Evolutionary conservation across 1,139 yeast genomes (phyloP), one percentile per base, ranked within the genome.

Genomic region (Kurtzmaniella natalensis): DNA sequence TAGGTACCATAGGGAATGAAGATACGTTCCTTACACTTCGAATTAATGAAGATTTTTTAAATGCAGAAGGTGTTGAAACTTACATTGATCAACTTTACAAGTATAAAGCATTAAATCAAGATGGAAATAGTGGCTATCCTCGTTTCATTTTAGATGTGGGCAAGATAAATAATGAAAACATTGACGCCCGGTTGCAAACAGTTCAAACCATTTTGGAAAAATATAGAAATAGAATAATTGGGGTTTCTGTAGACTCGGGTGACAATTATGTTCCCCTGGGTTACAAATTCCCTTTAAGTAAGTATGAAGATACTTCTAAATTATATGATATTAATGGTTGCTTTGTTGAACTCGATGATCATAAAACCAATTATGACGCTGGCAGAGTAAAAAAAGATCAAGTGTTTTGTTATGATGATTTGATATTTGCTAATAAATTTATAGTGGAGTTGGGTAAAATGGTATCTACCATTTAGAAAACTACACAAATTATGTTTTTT

Each of bases 1-100:
- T 67, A 18, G 70, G 71, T 9, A 69, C 76, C 1, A 46, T 52
- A 2, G 76, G 76, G 2, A 70, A 70, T 42, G 48, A 50, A 7
- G 75, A 70, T 32, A 64, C 75, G 0, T 70, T 69, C 44, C 43
- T 67, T n/a, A 49, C 66, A 4, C 37, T 68, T 18, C 53, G 54
- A 34, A 38, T 56, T 14, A 51, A 49, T 28, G 26, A 23, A 7
- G 31, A 40, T n/a, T 41, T 48, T 20, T 25, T 50, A 18, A 21
- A 34, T 4, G 33, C 37, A 16, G 41, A 37, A 7, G 55, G 55
- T 7, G 33, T 58, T 23, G 33, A 37, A 6, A 37, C 33, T 1
- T 21, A 48, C 7, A 44, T 61, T 14, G 40, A 46, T 1, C 41
- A 37, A 11, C 43, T 61, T 13, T 50, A 54, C 36, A 37, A 36